phyloP scores from a whole-genome alignment of 768 basidiomycete genomes.

The Suillus luteus region DNA sequence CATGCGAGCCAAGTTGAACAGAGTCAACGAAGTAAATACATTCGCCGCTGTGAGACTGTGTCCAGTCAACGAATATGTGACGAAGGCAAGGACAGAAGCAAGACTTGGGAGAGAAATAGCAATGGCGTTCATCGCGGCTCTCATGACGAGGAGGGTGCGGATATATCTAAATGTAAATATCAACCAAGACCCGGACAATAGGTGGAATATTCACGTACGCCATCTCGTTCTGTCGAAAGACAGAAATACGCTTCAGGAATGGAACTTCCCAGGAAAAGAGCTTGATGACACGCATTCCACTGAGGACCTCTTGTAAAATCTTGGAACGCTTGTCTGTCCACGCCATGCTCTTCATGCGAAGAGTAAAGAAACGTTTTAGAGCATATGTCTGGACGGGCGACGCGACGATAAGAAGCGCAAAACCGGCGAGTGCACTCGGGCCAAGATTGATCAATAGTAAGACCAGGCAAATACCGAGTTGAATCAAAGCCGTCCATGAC shows the following conservation, averaged over 20 bases:
- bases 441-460: constrained; percentile 77
- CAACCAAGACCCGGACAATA: constrained; percentile 12
- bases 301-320: constrained; percentile 84
- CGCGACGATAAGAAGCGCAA: constrained; percentile 64
- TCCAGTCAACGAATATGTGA: constrained; percentile 75
- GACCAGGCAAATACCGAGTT: constrained; percentile 74
- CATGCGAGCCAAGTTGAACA: constrained; percentile 82
- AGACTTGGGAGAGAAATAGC: constrained; percentile 74
- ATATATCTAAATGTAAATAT: constrained; percentile 47
- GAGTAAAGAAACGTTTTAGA: constrained; percentile 63
- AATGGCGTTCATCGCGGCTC: constrained; percentile 67
- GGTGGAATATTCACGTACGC: constrained; percentile 35
- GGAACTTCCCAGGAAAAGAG: constrained; percentile 88
- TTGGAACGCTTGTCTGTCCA: constrained; percentile 94
- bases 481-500: constrained; percentile 76
- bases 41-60: constrained; percentile 68
- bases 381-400: constrained; percentile 72
- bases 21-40: constrained; percentile 81
- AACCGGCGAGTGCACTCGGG: constrained; percentile 53
- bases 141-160: constrained; percentile 64
- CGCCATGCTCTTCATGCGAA: constrained; percentile 74
- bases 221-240: constrained; percentile 74
- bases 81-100: constrained; percentile 75
- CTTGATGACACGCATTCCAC: constrained; percentile 92
- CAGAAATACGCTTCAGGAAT: constrained; percentile 71